Evolutionary conservation across 352 stramenopile species (phyloP), one percentile per base, ranked within the genome.

Genomic region (Phytopythium boreale): DNA sequence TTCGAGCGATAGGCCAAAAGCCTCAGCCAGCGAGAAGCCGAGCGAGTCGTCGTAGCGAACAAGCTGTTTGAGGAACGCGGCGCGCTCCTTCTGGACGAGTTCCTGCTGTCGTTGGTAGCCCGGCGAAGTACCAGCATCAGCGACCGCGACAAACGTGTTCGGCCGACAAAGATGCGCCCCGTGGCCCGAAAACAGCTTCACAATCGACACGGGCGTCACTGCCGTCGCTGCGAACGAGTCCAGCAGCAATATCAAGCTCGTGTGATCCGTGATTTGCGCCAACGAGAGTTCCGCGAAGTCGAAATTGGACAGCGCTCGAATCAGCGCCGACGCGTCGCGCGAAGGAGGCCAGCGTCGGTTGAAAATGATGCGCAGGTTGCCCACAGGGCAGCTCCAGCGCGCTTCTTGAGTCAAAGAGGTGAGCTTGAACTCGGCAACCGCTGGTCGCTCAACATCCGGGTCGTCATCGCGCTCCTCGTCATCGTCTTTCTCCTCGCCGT

Each of bases 161-260:
- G 75, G 70, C 6, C 78, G 76, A 22, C 85, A 93, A 52, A 93
- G 72, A 57, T 76, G 64, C 15, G 66, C 66, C 3, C 79, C 83
- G 53, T 71, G 75, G 52, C 80, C 69, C 5, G 63, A 66, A 63
- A 88, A 93, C 19, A 95, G 63, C 56, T 82, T 85, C 43, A 80
- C 70, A 46, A 92, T 80, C 20, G 87, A 89, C 43, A 93, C 82
- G 14, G 85, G 82, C 5, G 80, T 88, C 24, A 91, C 76, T 12
- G 72, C 69, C 14, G 81, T 92, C 6, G 82, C 83, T 19, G 84
- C 83, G 65, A 93, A 95, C 29, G 84, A 92, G 59, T 93, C 83
- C 1, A 95, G 75, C 51, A 95, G 76, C 49, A 91, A 74, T 41
- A 95, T 76, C 60, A 95, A 73, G 57, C 81, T 90, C 37, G 82